Conservation (phyloP, 2,329 filamentous ascomycete genomes). For the Apiospora phragmitis region DNA sequence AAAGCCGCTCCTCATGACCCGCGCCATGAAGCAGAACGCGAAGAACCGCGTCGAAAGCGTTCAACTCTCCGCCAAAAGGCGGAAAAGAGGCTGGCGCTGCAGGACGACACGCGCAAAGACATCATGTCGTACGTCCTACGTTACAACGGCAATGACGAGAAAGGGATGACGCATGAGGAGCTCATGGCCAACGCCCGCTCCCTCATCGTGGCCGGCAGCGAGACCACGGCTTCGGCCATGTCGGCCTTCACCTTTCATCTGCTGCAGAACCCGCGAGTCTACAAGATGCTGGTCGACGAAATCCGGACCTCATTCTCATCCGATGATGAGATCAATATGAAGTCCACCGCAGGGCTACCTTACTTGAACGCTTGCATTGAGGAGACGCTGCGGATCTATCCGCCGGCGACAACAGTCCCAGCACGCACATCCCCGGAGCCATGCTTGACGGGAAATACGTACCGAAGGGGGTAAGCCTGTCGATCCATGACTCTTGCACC, state of each 20-base stretch:
- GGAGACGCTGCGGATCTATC: slow-evolving; percentile 40
- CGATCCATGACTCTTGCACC: no score
- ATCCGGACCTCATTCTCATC: slow-evolving; percentile 32
- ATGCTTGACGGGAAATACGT: not conserved
- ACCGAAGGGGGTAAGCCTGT: not conserved
- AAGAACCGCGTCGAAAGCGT: not conserved
- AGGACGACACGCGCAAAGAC: not conserved
- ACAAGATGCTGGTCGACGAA: slow-evolving; percentile 31
- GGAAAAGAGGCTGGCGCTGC: not conserved
- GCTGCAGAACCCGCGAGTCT: slow-evolving; percentile 27
- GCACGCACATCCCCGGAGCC: slow-evolving; percentile 2
- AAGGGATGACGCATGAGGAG: slow-evolving; percentile 2
- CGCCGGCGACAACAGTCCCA: slow-evolving; percentile 19
- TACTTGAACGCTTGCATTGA: slow-evolving; percentile 39
- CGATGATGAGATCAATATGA: slow-evolving; percentile 34
- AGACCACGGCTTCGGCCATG: slow-evolving; percentile 45
- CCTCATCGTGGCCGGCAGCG: slow-evolving; percentile 38
- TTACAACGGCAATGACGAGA: not conserved
- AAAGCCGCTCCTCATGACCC: not conserved
- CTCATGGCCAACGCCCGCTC: not conserved
- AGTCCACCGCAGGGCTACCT: slow-evolving; percentile 23
- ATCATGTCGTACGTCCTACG: slow-evolving; percentile 3
- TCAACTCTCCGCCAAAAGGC: not conserved
- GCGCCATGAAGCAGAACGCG: not conserved
- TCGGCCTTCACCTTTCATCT: slow-evolving; percentile 36